Conservation (phyloP, 1,284 basidiomycete species). For the Spongispora temasekensis region DNA sequence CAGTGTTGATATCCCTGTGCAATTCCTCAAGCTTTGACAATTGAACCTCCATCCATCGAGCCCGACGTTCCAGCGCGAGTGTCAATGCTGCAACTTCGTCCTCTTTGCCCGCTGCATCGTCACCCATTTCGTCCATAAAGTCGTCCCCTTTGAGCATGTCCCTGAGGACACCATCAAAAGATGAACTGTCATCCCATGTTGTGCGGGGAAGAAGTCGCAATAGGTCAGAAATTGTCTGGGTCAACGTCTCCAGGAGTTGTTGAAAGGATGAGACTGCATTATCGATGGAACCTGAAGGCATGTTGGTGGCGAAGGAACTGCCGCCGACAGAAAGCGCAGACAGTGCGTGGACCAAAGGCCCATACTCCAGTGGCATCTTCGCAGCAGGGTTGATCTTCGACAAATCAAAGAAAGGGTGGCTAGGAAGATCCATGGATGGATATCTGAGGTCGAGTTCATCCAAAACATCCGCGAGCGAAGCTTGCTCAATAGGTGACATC, state of each 20-base stretch:
- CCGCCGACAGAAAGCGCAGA: constrained; percentile 83
- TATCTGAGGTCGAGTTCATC: constrained; percentile 63
- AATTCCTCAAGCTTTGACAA: constrained; percentile 81
- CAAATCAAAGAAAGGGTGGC: constrained; percentile 73
- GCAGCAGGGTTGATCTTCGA: constrained; percentile 67
- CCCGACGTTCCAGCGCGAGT: constrained; percentile 76
- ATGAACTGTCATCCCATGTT: constrained; percentile 84
- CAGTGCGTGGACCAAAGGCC: constrained; percentile 78
- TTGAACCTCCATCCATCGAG: constrained; percentile 88
- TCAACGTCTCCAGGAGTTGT: constrained; percentile 79
- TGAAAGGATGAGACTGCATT: constrained; percentile 85
- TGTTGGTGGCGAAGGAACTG: constrained; percentile 77
- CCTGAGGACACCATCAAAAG: constrained; percentile 78
- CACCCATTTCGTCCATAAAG: constrained; percentile 71
- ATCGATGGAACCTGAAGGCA: constrained; percentile 80
- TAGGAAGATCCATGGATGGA: constrained; percentile 62
- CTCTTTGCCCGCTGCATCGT: constrained; percentile 63
- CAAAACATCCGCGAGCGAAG: constrained; percentile 60
- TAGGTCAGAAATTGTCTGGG: constrained; percentile 82
- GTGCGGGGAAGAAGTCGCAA: constrained; percentile 78
- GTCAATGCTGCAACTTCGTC: constrained; percentile 82
- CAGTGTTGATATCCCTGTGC: constrained; percentile 83
- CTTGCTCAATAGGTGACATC: constrained; percentile 40
- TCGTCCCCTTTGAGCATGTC: constrained; percentile 87
- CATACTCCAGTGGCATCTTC: constrained; percentile 78